A percentile compares a stretch with the other conserved stretches of the same genome.
These are phyloP conservation scores for Pseudevernia furfuracea DNA, from an alignment of 495 filamentous ascomycete genomes.

Conservation along the genomic window DNA sequence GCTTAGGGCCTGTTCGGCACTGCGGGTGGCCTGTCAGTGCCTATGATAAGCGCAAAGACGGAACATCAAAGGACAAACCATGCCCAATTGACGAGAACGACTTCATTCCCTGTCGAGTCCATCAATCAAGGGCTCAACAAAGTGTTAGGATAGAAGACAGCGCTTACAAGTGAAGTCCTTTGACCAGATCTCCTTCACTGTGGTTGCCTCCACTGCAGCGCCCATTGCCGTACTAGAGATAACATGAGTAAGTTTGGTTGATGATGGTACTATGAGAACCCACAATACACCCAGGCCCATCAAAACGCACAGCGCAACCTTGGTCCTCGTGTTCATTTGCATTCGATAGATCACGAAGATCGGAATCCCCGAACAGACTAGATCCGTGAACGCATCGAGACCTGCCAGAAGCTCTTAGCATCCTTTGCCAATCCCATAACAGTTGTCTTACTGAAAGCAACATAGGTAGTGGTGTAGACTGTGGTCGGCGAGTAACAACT, in stretches of 20 bases:
- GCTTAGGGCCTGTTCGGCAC: conserved; percentile 15
- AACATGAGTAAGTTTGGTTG: not conserved
- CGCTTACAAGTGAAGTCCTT: conserved; percentile 9
- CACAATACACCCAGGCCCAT: conserved; percentile 18
- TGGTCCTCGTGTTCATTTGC: conserved; percentile 15
- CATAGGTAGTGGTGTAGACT: not conserved
- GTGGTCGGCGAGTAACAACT: not conserved
- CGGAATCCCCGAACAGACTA: conserved; percentile 11
- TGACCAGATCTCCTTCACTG: conserved; percentile 5
- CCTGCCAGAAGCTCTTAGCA: not conserved
- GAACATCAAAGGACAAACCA: not conserved
- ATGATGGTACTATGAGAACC: not conserved
- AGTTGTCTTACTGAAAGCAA: not conserved
- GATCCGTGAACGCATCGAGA: conserved; percentile 13
- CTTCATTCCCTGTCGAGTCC: not conserved
- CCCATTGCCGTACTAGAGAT: conserved; percentile 7
- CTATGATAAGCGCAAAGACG: not conserved
- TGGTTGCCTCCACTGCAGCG: conserved; percentile 10
- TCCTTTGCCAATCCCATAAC: not conserved
- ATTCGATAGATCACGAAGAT: conserved; percentile 10
- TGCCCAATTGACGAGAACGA: not conserved
- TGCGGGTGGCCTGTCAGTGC: not conserved
- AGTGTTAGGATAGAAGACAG: not conserved
- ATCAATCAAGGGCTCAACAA: not conserved
- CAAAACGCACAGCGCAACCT: conserved; percentile 12